phyloP scores from a whole-genome alignment of 768 basidiomycete species.

The Amanita polypyramis region DNA sequence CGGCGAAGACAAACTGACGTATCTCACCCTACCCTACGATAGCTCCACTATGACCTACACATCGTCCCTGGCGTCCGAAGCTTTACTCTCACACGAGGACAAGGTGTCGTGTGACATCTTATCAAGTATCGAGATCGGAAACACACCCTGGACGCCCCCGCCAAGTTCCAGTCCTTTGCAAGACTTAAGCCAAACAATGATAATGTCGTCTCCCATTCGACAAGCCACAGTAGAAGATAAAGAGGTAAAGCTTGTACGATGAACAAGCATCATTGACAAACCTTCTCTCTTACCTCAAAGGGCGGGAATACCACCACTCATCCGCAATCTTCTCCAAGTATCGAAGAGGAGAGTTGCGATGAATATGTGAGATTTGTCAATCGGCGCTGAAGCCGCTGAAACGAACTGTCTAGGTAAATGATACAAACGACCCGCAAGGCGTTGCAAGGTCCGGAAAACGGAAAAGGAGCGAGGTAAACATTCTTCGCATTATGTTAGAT shows the following conservation, averaged over 20 bases:
- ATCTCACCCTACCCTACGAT: neutral
- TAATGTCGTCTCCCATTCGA: constrained; percentile 1
- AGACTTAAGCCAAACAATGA: neutral
- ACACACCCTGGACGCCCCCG: neutral
- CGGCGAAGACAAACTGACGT: neutral
- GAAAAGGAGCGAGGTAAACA: constrained; percentile 1
- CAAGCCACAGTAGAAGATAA: neutral
- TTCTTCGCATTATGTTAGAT: neutral
- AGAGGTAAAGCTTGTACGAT: neutral
- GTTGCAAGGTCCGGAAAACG: neutral
- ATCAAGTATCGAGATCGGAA: neutral
- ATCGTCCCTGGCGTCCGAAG: neutral
- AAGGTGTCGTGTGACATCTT: neutral
- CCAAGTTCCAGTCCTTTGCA: constrained; percentile 4
- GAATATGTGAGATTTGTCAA: neutral
- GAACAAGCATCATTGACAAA: too few relatives aligned
- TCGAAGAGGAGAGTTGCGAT: neutral
- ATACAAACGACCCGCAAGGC: neutral
- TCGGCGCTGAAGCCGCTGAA: neutral
- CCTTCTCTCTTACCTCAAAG: neutral
- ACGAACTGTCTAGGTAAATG: neutral
- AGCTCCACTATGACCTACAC: neutral
- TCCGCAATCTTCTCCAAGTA: neutral
- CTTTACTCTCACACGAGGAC: neutral
- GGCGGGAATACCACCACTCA: neutral